Percentiles rank a stretch among this genome's conserved stretches.
Conservation (phyloP, 345 rosid genomes). For the Camelina hispida region DNA sequence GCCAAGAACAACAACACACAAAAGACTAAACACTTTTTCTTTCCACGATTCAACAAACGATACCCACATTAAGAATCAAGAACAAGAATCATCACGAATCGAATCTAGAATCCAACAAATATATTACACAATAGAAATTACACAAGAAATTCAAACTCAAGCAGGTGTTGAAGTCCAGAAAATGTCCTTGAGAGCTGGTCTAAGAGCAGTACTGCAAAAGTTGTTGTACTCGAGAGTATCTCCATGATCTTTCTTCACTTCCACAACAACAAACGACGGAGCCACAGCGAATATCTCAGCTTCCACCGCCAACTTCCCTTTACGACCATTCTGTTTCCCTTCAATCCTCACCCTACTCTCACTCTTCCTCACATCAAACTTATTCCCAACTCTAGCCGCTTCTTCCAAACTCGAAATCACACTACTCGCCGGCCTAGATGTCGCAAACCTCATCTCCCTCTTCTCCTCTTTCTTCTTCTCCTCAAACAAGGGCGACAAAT, state of each 20-base stretch:
- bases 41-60: conserved; percentile 18
- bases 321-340: conserved; percentile 81
- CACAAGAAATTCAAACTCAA: conserved; percentile 34
- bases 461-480: conserved; percentile 86
- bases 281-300: conserved; percentile 83
- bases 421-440: conserved; percentile 78
- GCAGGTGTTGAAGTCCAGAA: conserved; percentile 72
- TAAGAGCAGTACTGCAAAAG: conserved; percentile 80
- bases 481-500: conserved; percentile 83
- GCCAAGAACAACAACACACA: conserved; percentile 8
- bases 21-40: not conserved
- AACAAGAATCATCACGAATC: conserved; percentile 39
- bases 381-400: conserved; percentile 63
- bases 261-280: conserved; percentile 77
- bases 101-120: conserved; percentile 24
- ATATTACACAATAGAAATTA: not conserved
- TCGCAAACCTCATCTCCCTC: conserved; percentile 81
- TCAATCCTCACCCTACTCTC: conserved; percentile 73
- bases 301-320: conserved; percentile 76
- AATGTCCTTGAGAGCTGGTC: conserved; percentile 93
- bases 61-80: conserved; percentile 27
- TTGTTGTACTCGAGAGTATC: conserved; percentile 89
- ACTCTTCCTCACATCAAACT: conserved; percentile 73
- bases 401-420: conserved; percentile 84
- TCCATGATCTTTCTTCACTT: conserved; percentile 89